Evolutionary conservation across 1,284 basidiomycete genomes (phyloP).

Genomic region (Ganoderma lucidum): DNA sequence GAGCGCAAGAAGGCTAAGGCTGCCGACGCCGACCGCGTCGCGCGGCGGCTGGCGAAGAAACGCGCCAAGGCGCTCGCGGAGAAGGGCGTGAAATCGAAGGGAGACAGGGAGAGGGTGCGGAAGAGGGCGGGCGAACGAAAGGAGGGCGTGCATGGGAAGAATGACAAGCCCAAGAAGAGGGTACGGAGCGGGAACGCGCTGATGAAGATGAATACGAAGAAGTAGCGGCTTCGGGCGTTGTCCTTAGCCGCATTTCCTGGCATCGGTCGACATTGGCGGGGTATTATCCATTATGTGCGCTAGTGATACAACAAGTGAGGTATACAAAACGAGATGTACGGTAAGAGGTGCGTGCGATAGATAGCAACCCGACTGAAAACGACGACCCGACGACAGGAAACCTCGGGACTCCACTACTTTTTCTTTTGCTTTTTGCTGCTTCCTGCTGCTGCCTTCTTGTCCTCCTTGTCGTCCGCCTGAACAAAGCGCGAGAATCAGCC

Average conservation of each 20-base stretch:
- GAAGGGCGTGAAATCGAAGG: constrained; percentile 48
- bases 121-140: constrained; percentile 55
- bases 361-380: constrained; percentile 13
- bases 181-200: constrained; percentile 65
- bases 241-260: neutral
- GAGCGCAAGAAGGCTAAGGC: constrained; percentile 86
- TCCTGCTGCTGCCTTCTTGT: constrained; percentile 44
- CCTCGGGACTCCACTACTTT: constrained; percentile 43
- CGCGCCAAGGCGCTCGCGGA: constrained; percentile 69
- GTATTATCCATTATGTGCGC: constrained; percentile 10
- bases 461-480: constrained; percentile 37
- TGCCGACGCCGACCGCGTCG: constrained; percentile 79
- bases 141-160: constrained; percentile 26
- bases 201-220: constrained; percentile 65
- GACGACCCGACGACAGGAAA: constrained; percentile 4
- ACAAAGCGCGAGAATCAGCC: neutral
- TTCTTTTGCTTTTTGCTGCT: constrained; percentile 57
- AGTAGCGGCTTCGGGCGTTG: constrained; percentile 42
- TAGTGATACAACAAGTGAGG: constrained; percentile 33
- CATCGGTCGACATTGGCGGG: neutral
- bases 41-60: constrained; percentile 89
- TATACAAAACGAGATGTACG: constrained; percentile 26
- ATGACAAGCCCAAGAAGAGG: constrained; percentile 54
- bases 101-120: constrained; percentile 52
- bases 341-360: constrained; percentile 14